Percentiles rank a stretch among this genome's conserved stretches.
Evolutionary conservation across 805 yeast genomes (phyloP).

Genomic region (Teunomyces panamensis): DNA sequence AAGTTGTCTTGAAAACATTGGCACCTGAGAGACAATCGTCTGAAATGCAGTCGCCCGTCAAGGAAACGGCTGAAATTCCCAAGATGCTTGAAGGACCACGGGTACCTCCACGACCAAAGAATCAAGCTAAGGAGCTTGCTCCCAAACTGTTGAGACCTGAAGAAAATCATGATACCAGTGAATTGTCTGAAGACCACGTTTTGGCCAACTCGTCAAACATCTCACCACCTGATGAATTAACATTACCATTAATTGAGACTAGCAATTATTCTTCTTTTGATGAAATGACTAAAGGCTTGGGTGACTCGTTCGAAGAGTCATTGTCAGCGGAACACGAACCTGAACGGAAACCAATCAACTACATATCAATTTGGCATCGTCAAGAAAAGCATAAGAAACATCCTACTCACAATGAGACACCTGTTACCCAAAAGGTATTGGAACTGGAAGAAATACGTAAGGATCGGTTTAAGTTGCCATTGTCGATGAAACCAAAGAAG

Average conservation of each 20-base stretch:
- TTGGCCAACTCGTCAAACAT: conserved; percentile 45
- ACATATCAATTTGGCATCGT: conserved; percentile 42
- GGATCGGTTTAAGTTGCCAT: conserved; percentile 19
- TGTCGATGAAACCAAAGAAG: conserved; percentile 24
- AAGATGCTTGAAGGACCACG: not conserved
- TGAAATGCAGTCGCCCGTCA: not conserved
- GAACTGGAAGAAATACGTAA: not conserved
- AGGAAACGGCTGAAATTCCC: not conserved
- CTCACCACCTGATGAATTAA: conserved; percentile 25
- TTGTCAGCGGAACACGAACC: conserved; percentile 42
- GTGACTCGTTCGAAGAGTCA: conserved; percentile 33
- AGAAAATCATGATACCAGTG: not conserved
- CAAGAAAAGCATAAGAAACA: conserved; percentile 25
- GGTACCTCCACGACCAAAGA: not conserved
- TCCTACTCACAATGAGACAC: not conserved
- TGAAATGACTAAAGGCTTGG: conserved; percentile 31
- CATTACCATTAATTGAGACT: conserved; percentile 42
- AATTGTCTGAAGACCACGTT: conserved; percentile 11
- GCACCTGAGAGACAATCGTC: conserved; percentile 15
- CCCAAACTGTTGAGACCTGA: not conserved
- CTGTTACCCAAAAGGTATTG: not conserved
- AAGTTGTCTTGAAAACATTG: conserved; percentile 11
- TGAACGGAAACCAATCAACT: conserved; percentile 26
- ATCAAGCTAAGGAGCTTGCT: not conserved
- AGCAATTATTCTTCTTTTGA: conserved; percentile 39